These are phyloP conservation scores for Purpureocillium takamizusanense DNA, from an alignment of 2,329 filamentous ascomycete genomes.

Conservation along the genomic window DNA sequence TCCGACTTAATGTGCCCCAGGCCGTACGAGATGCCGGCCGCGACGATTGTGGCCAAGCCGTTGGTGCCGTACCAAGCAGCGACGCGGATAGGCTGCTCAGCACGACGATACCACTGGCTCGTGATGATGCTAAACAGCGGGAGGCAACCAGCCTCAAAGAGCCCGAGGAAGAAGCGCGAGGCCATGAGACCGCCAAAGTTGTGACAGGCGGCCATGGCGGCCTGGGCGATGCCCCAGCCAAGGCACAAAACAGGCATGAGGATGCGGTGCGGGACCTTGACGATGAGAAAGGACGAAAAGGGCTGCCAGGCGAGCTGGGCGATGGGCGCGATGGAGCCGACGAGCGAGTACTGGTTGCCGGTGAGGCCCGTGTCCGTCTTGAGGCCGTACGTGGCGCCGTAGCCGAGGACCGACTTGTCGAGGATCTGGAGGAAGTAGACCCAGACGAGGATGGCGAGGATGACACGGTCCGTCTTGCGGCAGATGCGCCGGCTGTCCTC, in stretches of 20 bases:
- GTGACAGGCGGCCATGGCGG: constrained; percentile 35
- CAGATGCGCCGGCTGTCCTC: constrained; percentile 34
- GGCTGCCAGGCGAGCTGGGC: constrained; percentile 54
- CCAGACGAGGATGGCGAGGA: constrained; percentile 46
- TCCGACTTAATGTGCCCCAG: constrained; percentile 40
- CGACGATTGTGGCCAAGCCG: constrained; percentile 47
- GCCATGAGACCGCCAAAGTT: constrained; percentile 39
- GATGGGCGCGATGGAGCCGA: constrained; percentile 49
- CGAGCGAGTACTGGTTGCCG: constrained; percentile 46
- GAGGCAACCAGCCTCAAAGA: constrained; percentile 43
- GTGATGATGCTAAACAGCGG: constrained; percentile 38
- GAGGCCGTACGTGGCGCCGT: constrained; percentile 47
- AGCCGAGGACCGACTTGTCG: constrained; percentile 50
- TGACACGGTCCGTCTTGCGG: constrained; percentile 50
- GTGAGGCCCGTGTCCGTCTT: constrained; percentile 37
- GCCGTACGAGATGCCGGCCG: constrained; percentile 46
- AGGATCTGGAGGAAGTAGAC: constrained; percentile 51
- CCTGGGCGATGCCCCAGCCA: constrained; percentile 34
- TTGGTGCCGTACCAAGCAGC: constrained; percentile 61
- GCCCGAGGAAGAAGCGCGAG: constrained; percentile 36
- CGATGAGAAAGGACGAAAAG: constrained; percentile 49
- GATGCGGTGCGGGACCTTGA: constrained; percentile 50
- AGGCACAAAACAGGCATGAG: constrained; percentile 43
- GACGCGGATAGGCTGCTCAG: constrained; percentile 53
- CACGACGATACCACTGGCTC: constrained; percentile 35